phyloP scores from a whole-genome alignment of 208 protist species.

The Leishmania tropica region DNA sequence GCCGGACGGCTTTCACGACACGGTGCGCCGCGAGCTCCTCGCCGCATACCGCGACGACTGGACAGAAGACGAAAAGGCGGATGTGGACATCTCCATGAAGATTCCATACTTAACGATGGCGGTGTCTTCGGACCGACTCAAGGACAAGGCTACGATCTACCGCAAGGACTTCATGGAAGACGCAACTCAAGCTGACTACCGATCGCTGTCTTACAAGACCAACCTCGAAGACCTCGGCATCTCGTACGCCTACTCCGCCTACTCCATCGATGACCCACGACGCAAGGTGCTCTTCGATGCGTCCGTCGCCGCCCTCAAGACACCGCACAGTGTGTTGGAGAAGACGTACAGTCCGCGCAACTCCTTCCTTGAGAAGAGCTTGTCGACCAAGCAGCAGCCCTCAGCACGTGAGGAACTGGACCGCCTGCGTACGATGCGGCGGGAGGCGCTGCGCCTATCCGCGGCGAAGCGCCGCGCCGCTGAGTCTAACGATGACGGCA shows the following conservation, averaged over 20 bases:
- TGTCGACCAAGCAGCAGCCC: neutral
- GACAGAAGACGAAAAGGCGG: constrained; percentile 59
- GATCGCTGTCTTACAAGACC: constrained; percentile 59
- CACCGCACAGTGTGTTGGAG: constrained; percentile 59
- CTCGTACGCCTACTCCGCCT: constrained; percentile 79
- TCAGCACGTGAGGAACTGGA: constrained; percentile 56
- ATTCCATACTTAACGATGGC: constrained; percentile 78
- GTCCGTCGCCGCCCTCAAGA: constrained; percentile 46
- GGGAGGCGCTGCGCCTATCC: constrained; percentile 32
- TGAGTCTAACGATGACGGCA: neutral
- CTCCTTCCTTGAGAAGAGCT: constrained; percentile 24
- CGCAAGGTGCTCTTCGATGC: constrained; percentile 54
- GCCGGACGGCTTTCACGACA: constrained; percentile 22
- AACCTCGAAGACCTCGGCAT: constrained; percentile 59
- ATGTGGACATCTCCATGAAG: constrained; percentile 66
- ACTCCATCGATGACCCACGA: constrained; percentile 60
- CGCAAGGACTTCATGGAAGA: constrained; percentile 59
- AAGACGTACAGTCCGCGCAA: constrained; percentile 51
- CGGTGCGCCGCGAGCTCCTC: constrained; percentile 34
- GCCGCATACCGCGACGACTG: constrained; percentile 67
- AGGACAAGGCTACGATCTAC: constrained; percentile 62
- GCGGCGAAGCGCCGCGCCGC: constrained; percentile 6
- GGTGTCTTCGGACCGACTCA: constrained; percentile 39
- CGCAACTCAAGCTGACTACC: constrained; percentile 37
- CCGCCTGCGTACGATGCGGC: constrained; percentile 49